Base-by-base conservation (phyloP, 176 grass and related monocot genomes). In the Pharus latifolius region DNA sequence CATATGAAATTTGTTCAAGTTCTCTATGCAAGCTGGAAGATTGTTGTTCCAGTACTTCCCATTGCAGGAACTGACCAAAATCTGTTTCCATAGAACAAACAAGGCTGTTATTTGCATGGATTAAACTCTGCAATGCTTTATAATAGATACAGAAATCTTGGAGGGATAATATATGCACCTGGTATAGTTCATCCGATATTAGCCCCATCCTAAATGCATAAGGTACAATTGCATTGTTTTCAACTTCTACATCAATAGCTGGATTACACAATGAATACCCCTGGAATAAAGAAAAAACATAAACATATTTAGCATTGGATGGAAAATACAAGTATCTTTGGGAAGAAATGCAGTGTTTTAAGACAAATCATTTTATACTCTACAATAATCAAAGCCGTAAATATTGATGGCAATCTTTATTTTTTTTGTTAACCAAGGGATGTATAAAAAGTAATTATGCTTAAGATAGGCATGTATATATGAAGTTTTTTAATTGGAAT, bases 191-290 rank as follows among this genome's bases (percentile, higher is more conserved):
- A 8, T 92, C 88, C 27, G 84, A 88, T 37, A 88, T 88, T 24
- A 92, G 43, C 26, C 88, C 84, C 73, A 92, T 74, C 51, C 41
- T 47, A 73, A 78, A 69, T 35, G 84, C 80, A 56, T 78, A 92
- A 42, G 84, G 80, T 23, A 92, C 80, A 40, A 43, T 37, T 6
- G 77, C 78, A 66, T 84, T 92, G 46, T 73, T 92, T 43, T 87
- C 84, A 27, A 65, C 69, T 19, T 79, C 58, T 3, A 87, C 47
- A 44, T 84, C 77, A 29, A 78, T 35, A 45, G 72, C 88, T 5
- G 80, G 65, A 71, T 92, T 92, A n/a, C 80, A 85, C 44, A 92
- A 35, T 20, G 84, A 92, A 70, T 92, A 92, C 0, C 88, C 88
- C 84, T 92, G 34, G 3, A 58, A 66, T 47, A 23, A 20, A 54